Evolutionary conservation across 2,329 filamentous ascomycete genomes (phyloP), one percentile per base, ranked within the genome.

Genomic region (Alternaria solani): DNA sequence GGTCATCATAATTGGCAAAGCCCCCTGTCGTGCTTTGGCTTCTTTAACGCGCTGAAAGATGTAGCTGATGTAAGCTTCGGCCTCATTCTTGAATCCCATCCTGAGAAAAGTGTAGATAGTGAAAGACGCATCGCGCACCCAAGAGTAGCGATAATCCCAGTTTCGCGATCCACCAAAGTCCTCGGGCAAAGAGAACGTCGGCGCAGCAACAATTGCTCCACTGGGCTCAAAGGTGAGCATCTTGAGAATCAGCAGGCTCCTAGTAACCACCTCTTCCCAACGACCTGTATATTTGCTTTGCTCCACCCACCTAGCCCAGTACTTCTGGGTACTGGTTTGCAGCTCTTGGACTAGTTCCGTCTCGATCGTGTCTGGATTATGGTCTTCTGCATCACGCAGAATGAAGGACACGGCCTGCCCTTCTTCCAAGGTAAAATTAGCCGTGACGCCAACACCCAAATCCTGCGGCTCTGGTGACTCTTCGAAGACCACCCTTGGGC

Each of bases 211-310:
- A 51, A 93, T 93, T 8, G 91, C 91, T 2, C 91, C 91, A 0
- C 90, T 93, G 0, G 90, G 91, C 70, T 93, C 91, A 68, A 89
- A 93, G 0, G 90, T 93, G 68, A 93, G 82, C 78, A 93, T 83
- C 77, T 93, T 93, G 44, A 93, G 78, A 54, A 92, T 87, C 81
- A 93, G 86, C 51, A 93, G 79, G 71, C 90, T 92, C 56, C 91
- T 83, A 26, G 84, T 83, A 6, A 93, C 89, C 3, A 91, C 87
- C 75, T 93, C 90, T 54, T 89, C 84, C 86, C 90, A 93, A 34
- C 88, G 85, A 5, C 91, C 91, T 59, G 86, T 87, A 75, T 92
- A 93, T 65, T 84, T 87, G 75, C 87, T 89, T 73, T 89, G 87
- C 6, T 85, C 83, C 55, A 92, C 90, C 87, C 90, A 94, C 67